phyloP scores from a whole-genome alignment of 2,329 filamentous ascomycete species.

The Alternaria ventricosa region DNA sequence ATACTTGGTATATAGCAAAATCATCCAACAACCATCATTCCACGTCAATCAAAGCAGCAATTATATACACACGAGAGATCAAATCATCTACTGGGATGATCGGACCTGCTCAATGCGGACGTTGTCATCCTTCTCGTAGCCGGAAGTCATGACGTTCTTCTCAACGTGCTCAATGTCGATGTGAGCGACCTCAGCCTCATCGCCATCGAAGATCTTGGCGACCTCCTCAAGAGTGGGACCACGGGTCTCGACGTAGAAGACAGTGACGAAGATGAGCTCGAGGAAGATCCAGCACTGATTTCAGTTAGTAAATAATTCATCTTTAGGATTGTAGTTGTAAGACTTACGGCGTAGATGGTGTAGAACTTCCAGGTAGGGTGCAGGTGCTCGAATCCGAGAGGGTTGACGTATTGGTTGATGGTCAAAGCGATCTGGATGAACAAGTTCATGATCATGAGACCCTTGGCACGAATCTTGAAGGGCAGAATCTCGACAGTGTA shows the following conservation, averaged over 20 bases:
- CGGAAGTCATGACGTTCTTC: conserved; percentile 18
- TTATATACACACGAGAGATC: conserved; percentile 1
- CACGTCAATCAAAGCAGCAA: not conserved
- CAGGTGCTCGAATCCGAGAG: conserved; percentile 66
- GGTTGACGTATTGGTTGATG: conserved; percentile 68
- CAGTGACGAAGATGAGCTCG: conserved; percentile 68
- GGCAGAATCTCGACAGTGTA: conserved; percentile 60
- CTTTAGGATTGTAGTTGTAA: not conserved
- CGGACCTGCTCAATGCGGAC: conserved; percentile 24
- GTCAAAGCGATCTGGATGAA: conserved; percentile 67
- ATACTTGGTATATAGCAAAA: conserved; percentile 5
- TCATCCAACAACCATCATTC: not conserved
- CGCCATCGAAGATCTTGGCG: conserved; percentile 73
- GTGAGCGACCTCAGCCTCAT: conserved; percentile 56
- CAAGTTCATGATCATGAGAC: conserved; percentile 65
- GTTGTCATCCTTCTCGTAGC: conserved; percentile 35
- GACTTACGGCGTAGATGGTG: conserved; percentile 66
- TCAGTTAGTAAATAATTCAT: conserved; percentile 11
- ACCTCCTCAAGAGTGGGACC: conserved; percentile 75
- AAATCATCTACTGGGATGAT: conserved; percentile 4
- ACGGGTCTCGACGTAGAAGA: conserved; percentile 73
- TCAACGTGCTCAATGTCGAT: conserved; percentile 34
- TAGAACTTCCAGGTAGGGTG: conserved; percentile 67
- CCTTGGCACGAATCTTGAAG: conserved; percentile 58
- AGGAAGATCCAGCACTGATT: conserved; percentile 62